Evolutionary conservation across 2,329 filamentous ascomycete species (phyloP).

Genomic region (Teratosphaeriaceae sp.): DNA sequence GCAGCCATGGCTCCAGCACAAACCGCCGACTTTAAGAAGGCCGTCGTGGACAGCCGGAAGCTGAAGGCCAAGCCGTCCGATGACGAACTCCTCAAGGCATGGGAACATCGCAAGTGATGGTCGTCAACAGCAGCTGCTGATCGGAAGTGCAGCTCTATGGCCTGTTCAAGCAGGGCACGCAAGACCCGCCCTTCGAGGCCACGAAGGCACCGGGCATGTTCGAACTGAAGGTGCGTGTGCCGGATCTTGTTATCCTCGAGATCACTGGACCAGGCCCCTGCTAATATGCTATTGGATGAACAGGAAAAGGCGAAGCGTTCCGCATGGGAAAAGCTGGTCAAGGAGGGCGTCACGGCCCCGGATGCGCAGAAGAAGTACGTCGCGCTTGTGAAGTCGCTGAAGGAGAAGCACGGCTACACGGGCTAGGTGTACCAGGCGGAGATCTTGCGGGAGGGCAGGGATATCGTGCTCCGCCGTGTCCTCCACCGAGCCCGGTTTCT

Average conservation of each 20-base stretch:
- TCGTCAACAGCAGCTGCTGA: constrained; percentile 7
- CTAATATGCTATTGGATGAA: not conserved
- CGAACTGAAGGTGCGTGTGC: constrained; percentile 55
- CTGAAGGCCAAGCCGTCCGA: constrained; percentile 58
- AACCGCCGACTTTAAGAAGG: constrained; percentile 75
- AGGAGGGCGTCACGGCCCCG: constrained; percentile 55
- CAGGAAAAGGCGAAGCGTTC: constrained; percentile 66
- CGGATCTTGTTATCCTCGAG: too few relatives aligned
- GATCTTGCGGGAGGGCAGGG: too few relatives aligned
- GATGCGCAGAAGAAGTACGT: constrained; percentile 74
- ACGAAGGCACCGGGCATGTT: constrained; percentile 57
- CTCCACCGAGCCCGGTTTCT: too few relatives aligned
- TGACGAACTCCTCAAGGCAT: constrained; percentile 57
- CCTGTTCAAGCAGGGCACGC: constrained; percentile 41
- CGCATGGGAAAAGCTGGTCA: constrained; percentile 66
- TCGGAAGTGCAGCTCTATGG: constrained; percentile 41
- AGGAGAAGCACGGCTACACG: constrained; percentile 63
- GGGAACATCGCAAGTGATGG: too few relatives aligned
- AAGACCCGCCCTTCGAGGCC: constrained; percentile 30
- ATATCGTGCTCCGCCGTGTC: too few relatives aligned
- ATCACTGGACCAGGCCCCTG: too few relatives aligned
- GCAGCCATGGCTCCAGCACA: constrained; percentile 13
- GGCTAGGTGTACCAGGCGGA: constrained; percentile 40
- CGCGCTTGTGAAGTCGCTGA: constrained; percentile 62
- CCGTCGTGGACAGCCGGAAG: constrained; percentile 59